Evolutionary conservation across 2,329 filamentous ascomycete species (phyloP), one percentile per base, ranked within the genome.

Genomic region (Diaporthe humulicola): DNA sequence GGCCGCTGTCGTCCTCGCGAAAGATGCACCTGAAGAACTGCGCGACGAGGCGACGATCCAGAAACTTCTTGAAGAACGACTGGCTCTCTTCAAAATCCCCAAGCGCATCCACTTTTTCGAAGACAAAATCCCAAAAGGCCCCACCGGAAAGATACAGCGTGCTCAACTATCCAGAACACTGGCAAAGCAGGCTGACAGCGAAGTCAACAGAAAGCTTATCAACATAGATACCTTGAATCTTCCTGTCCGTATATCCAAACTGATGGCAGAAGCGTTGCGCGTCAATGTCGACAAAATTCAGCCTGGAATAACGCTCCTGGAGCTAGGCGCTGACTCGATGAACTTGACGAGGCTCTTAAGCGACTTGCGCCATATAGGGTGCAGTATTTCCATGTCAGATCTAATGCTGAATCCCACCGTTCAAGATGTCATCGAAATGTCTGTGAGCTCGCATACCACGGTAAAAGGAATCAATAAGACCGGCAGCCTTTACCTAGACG

Each of bases 1-100:
- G 12, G 91, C 95, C 3, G 94, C 94, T 0, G 86, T 97, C 19
- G 94, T 96, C 30, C 85, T 94, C 4, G 22, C 30, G 0, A 38
- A 60, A 9, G 56, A 58, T 1, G 70, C 70, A 8, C 70, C 56
- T 3, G 1, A 17, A 38, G 17, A 71, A 25, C 42, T 61, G 17
- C 70, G 22, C 15, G 36, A 61, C 9, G 56, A 54, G 57, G n/a
- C n/a, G 8, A n/a, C 14, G 1, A 38, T 71, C 17, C 70, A 61
- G 30, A 33, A 33, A 7, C 56, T 33, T 6, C 57, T 71, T 36
- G 70, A 33, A 9, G 10, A 71, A 17, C 56, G 70, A n/a, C 56
- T 60, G 1, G 33, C 56, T 8, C 40, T 50, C 9, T 61, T 60
- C 70, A 71, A 60, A 10, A 61, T 61, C 6, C 56, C 70, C 9